A percentile compares a stretch with the other conserved stretches of the same genome.
Conservation (phyloP, 2,329 filamentous ascomycete genomes). For the Diaporthe citriasiana region DNA sequence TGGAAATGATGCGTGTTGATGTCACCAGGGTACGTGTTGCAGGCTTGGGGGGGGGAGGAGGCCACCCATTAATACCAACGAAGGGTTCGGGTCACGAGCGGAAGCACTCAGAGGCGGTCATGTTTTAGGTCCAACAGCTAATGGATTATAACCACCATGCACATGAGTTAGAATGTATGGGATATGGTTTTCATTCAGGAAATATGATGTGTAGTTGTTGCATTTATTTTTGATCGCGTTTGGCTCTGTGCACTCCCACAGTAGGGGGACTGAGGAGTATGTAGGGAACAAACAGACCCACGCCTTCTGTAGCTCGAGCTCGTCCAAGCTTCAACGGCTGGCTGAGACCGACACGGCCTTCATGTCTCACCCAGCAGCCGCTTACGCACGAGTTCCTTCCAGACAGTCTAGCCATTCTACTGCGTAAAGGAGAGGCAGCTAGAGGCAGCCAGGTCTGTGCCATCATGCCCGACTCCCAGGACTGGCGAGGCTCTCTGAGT, state of each 20-base stretch:
- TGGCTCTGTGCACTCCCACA: background rate
- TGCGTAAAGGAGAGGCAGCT: background rate
- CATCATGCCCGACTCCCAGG: slow-evolving; percentile 46
- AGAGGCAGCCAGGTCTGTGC: background rate
- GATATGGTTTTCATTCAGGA: background rate
- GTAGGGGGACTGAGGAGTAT: background rate
- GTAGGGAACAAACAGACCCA: slow-evolving; percentile 5
- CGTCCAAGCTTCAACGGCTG: slow-evolving; percentile 21
- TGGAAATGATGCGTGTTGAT: slow-evolving; percentile 19
- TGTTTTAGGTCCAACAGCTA: background rate
- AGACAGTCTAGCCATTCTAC: background rate
- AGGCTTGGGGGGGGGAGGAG: background rate
- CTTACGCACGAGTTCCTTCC: slow-evolving; percentile 18
- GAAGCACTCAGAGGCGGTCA: background rate
- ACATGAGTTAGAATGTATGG: no score
- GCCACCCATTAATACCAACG: background rate
- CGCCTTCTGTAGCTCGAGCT: background rate
- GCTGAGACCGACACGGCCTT: slow-evolving; percentile 29
- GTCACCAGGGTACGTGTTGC: slow-evolving; percentile 7
- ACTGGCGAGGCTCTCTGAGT: slow-evolving; percentile 67
- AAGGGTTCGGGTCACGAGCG: slow-evolving; percentile 5
- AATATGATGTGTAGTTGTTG: background rate
- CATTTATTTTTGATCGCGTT: background rate
- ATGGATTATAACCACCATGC: background rate
- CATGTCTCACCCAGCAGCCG: slow-evolving; percentile 16